A percentile compares a stretch with the other conserved stretches of the same genome.
phyloP scores from a whole-genome alignment of 2,329 filamentous ascomycete genomes.

The Chrysoporthe puriensis region DNA sequence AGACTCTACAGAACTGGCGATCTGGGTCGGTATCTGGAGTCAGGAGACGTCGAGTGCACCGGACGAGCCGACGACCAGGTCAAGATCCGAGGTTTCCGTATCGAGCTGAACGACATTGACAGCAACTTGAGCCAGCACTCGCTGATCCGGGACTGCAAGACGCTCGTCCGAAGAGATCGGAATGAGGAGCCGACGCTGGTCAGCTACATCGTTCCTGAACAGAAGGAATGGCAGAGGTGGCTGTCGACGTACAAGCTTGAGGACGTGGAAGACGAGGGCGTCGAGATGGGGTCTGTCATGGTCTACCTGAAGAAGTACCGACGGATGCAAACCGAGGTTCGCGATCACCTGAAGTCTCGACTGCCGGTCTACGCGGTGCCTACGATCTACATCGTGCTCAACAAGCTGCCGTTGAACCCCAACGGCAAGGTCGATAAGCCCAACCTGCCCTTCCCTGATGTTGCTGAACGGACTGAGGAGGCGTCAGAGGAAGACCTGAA shows the following conservation, averaged over 20 bases:
- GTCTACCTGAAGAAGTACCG: constrained; percentile 51
- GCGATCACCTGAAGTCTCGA: constrained; percentile 71
- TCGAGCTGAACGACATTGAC: constrained; percentile 94
- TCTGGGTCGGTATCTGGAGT: constrained; percentile 72
- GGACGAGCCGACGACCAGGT: constrained; percentile 87
- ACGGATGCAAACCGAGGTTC: constrained; percentile 52
- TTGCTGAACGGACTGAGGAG: constrained; percentile 61
- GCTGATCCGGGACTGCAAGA: constrained; percentile 82
- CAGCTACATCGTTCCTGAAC: constrained; percentile 87
- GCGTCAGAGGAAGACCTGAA: constrained; percentile 47
- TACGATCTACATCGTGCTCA: constrained; percentile 72
- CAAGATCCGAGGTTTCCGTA: constrained; percentile 94
- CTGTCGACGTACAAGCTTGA: constrained; percentile 58
- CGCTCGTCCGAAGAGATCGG: constrained; percentile 79
- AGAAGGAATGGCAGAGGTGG: constrained; percentile 73
- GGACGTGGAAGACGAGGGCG: constrained; percentile 58
- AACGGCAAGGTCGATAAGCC: constrained; percentile 78
- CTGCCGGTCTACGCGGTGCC: constrained; percentile 78
- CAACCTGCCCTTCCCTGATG: constrained; percentile 76
- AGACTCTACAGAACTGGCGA: constrained; percentile 88
- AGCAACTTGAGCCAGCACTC: constrained; percentile 75
- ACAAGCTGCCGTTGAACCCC: constrained; percentile 78
- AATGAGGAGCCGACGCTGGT: constrained; percentile 86
- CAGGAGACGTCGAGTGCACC: constrained; percentile 74
- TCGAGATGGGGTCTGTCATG: constrained; percentile 46